These are phyloP conservation scores for Penicillium frequentans DNA, from an alignment of 2,329 filamentous ascomycete species.

Conservation along the genomic window DNA sequence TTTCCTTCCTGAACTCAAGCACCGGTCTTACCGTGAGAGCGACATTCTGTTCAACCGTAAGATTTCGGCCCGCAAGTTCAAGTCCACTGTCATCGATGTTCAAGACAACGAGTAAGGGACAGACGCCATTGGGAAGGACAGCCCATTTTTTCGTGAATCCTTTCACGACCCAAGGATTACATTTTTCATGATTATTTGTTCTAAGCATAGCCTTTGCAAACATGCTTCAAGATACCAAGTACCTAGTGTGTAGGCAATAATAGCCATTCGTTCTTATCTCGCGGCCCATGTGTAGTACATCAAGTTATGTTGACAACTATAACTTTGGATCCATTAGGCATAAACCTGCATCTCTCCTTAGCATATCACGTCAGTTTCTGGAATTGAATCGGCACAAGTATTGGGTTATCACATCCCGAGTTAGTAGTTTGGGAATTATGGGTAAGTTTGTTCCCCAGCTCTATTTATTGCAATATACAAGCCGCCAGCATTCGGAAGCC, in stretches of 20 bases:
- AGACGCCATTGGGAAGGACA: not conserved
- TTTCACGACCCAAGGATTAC: not conserved
- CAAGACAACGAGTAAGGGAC: slow-evolving; percentile 41
- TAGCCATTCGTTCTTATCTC: not conserved
- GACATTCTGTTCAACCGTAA: slow-evolving; percentile 49
- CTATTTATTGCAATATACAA: too few species aligned
- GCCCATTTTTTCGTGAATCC: not conserved
- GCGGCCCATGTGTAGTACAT: not conserved
- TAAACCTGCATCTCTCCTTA: too few species aligned
- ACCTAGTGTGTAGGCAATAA: not conserved
- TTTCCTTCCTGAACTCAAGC: slow-evolving; percentile 47
- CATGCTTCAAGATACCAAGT: not conserved
- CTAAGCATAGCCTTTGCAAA: not conserved
- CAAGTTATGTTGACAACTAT: not conserved
- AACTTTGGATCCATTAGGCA: too few species aligned
- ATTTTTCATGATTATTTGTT: not conserved
- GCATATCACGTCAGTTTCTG: too few species aligned
- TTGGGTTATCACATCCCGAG: too few species aligned
- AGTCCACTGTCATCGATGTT: slow-evolving; percentile 45
- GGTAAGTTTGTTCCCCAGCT: too few species aligned
- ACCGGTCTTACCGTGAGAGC: slow-evolving; percentile 47
- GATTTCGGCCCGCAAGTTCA: slow-evolving; percentile 46
- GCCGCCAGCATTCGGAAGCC: too few species aligned
- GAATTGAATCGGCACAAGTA: too few species aligned
- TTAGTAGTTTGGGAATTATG: too few species aligned